phyloP scores from a whole-genome alignment of 73 alveolate genomes.

The Paramecium sexaurelia region DNA sequence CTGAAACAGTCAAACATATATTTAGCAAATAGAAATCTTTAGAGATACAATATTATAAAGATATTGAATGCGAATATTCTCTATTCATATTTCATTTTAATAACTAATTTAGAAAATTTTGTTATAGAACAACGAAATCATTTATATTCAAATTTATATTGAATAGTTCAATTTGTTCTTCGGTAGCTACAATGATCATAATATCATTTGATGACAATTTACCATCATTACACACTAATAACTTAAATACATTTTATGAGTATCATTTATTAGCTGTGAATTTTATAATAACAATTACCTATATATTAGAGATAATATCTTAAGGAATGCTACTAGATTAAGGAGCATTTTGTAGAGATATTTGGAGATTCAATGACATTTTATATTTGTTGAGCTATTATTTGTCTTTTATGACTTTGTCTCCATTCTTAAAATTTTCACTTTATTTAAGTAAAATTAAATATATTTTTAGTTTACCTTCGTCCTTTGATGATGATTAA shows the following conservation, averaged over 20 bases:
- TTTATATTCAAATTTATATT: not conserved
- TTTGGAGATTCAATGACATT: constrained; percentile 49
- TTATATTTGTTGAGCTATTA: constrained; percentile 1
- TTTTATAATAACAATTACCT: not conserved
- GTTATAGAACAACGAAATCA: not conserved
- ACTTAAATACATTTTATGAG: constrained; percentile 19
- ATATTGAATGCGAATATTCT: constrained; percentile 37
- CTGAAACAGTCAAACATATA: not conserved
- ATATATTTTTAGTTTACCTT: not conserved
- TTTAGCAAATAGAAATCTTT: not conserved
- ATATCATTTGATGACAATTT: constrained; percentile 16
- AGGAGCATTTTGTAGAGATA: constrained; percentile 60
- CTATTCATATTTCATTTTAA: not conserved
- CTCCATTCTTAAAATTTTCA: not conserved
- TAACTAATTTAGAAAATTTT: not conserved
- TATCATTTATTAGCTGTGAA: constrained; percentile 20
- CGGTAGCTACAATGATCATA: constrained; percentile 22
- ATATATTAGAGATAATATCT: not conserved
- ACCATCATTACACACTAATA: not conserved
- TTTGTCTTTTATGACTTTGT: not conserved
- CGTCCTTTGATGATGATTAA: constrained; percentile 49
- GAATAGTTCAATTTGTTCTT: constrained; percentile 25
- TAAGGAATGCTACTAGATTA: constrained; percentile 41
- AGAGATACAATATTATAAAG: not conserved
- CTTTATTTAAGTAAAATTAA: not conserved